Evolutionary conservation across 768 basidiomycete species (phyloP), one percentile per base, ranked within the genome.

Genomic region (Mycena indigotica): DNA sequence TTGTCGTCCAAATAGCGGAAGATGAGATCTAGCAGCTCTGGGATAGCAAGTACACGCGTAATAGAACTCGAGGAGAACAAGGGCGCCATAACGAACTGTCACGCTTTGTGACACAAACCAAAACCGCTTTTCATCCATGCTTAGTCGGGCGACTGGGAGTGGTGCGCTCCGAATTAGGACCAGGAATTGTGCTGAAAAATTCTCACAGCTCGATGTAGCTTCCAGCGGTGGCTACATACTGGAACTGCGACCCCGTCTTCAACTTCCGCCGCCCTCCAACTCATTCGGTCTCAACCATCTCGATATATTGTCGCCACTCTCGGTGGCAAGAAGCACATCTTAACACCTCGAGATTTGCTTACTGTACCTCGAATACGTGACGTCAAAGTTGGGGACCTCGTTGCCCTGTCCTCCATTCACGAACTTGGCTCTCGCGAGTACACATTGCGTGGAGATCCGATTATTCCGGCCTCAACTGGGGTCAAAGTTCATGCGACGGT

Each of bases 401-500:
- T 98, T 54, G 75, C 80, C 5, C 84, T 99, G 50, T 88, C 90
- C 63, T 80, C 94, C 65, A 88, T 99, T 56, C 87, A 95, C 68
- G 96, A 98, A 73, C 83, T 98, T 50, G 97, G 97, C 63, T 95
- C 95, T 50, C 86, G 95, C 65, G 95, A 98, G 72, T 98, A 89
- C 76, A 94, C 93, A 26, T 79, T 99, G 28, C 88, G 92, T 56
- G 86, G 92, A 44, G 84, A 85, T 65, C 88, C 93, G 1, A 73
- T 78, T 67, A 81, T 97, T 32, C 84, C 91, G 0, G 67, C 82
- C 4, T 76, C 79, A n/a, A 59, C 57, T 54, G 77, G 82, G 35
- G 86, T 97, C 63, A 80, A 80, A 59, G 88, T 95, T 38, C 79
- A 89, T 63, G 88, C 95, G 17, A 97, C 93, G 21, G 94, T 99